Base-by-base conservation (phyloP, 768 basidiomycete species). In the Multifurca ochricompacta region DNA sequence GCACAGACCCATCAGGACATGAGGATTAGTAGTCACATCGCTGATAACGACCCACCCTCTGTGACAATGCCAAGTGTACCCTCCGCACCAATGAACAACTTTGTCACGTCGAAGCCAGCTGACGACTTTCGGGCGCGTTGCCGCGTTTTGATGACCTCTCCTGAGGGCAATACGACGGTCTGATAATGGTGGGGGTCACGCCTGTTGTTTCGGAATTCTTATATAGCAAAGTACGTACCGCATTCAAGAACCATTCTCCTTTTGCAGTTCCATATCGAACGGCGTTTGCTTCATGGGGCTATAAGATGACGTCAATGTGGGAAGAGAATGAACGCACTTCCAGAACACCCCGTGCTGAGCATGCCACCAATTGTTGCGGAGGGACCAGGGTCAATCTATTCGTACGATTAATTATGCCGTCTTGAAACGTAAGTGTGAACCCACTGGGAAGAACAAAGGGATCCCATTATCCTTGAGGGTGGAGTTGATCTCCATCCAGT, bases 121-220 rank as follows among this genome's bases (percentile, higher is more conserved):
- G 91, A 85, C 0, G 86, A 91, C 65, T 96, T 95, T 30, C 91
- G 73, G 3, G 87, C 75, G 25, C 87, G 74, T 19, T 76, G 71
- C 3, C 91, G 80, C 2, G 93, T 96, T 64, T 93, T 93, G 65
- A 96, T 93, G 11, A 95, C 84, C 65, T 91, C 80, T 1, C 93
- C 93, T 4, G 81, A 82, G 2, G 92, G 89, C 2, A 95, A 78
- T 0, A 96, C 92, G 2, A 93, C 87, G 0, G 91, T 95, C 85
- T 92, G 56, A 13, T 35, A 51, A n/a, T n/a, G n/a, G 46, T 32
- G 41, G 11, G 50, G 35, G n/a, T 51, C 27, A 35, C 47, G 44
- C 11, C 8, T 6, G n/a, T 27, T 11, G 6, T 2, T 3, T n/a
- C n/a, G n/a, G n/a, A n/a, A n/a, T n/a, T n/a, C n/a, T n/a, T n/a